Evolutionary conservation across 2,329 filamentous ascomycete species (phyloP), one percentile per base, ranked within the genome.

Genomic region (Herpotrichia juniperi): DNA sequence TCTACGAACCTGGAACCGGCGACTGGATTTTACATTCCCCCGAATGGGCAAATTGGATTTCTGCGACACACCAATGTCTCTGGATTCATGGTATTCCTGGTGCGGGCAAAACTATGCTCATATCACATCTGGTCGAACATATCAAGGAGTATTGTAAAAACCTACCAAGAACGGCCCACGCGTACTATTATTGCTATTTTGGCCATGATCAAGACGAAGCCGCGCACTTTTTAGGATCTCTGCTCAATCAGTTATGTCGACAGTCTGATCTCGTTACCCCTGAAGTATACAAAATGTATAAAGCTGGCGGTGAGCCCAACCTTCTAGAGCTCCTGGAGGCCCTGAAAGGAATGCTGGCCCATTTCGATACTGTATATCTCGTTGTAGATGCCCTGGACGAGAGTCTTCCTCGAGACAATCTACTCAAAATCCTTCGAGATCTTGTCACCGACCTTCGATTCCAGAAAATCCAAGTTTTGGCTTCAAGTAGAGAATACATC

Each of bases 71-170:
- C 14, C 51, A 42, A 6, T 45, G 46, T 16, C 25, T 54, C 5
- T 54, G 51, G 48, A 25, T 54, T n/a, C 51, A 54, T 24, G 48
- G 42, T 7, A 54, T 54, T 16, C 51, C 48, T 16, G 51, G 51
- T 12, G 47, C 51, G 4, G 51, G 51, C 14, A 54, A 54, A 34
- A 51, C 51, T n/a, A 47, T 54, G 12, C 42, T 54, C 2, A 47
- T 46, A n/a, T 46, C 51, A 26, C 21, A 54, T 37, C 43, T 54
- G 4, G 47, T 50, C 11, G 24, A 46, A 4, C 10, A 48, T 14
- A 6, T 44, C 17, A 35, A 49, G 21, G 3, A 31, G n/a, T 30
- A 48, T 17, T 39, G 28, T 16, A 3, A 22, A 4, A 24, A 47
- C 14, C 9, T 16, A 32, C n/a, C 19, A 21, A 54, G 42, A 21